Conservation (phyloP, 2,329 filamentous ascomycete genomes). For the Trichoderma koningiopsis region DNA sequence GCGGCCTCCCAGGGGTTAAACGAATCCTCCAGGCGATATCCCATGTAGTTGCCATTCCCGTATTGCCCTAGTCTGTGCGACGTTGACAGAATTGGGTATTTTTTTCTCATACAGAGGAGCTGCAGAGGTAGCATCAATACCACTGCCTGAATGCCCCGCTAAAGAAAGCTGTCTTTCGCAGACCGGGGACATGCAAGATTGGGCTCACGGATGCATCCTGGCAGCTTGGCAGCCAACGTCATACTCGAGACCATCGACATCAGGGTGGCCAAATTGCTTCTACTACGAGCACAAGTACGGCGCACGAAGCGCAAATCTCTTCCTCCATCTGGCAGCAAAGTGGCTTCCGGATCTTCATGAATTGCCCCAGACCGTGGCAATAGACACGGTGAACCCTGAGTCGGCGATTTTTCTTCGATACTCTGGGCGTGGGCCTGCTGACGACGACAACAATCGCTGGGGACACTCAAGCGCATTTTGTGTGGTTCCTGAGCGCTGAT, state of each 20-base stretch:
- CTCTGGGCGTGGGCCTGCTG: constrained; percentile 25
- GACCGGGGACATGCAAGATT: not conserved
- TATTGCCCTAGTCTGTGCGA: not conserved
- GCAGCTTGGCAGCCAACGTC: not conserved
- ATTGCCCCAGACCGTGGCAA: not conserved
- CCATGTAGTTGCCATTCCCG: not conserved
- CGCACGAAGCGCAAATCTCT: not conserved
- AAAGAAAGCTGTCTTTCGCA: not conserved
- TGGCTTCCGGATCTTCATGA: constrained; percentile 9
- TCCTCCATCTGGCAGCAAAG: not conserved
- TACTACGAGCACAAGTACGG: not conserved
- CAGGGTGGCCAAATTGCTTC: not conserved
- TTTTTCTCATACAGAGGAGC: not conserved
- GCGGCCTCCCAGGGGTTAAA: not conserved
- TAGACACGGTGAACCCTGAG: not conserved
- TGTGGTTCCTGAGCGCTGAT: constrained; percentile 22
- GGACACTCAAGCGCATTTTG: not conserved
- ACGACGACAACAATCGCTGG: constrained; percentile 17
- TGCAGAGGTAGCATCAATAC: not conserved
- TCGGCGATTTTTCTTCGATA: not conserved
- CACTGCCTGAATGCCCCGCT: not conserved
- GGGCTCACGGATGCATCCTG: not conserved
- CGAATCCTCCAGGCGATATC: not conserved
- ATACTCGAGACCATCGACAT: not conserved
- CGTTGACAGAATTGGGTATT: not conserved